These are phyloP conservation scores for Xenosphaeropsis pyriputrescens DNA, from an alignment of 2,329 filamentous ascomycete species.

Conservation along the genomic window DNA sequence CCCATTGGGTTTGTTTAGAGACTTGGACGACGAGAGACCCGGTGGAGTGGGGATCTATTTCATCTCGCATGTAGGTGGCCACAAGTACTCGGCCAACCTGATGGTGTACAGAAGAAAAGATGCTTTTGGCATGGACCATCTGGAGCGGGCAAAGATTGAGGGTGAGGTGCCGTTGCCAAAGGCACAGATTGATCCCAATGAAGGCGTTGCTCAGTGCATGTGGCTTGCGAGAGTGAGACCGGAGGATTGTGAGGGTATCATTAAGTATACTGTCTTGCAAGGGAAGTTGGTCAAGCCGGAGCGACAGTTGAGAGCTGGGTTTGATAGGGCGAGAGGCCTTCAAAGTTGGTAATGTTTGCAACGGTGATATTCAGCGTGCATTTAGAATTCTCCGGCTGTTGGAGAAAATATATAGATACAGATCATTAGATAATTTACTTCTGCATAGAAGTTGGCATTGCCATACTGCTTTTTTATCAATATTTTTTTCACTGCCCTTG, in stretches of 20 bases:
- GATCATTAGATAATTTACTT: too few species aligned
- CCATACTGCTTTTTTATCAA: too few species aligned
- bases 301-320: slow-evolving; percentile 74
- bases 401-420: too few species aligned
- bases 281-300: slow-evolving; percentile 90
- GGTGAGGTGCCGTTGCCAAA: slow-evolving; percentile 16
- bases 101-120: slow-evolving; percentile 61
- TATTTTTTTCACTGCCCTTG: too few species aligned
- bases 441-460: too few species aligned
- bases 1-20: slow-evolving; percentile 70
- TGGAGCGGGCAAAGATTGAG: slow-evolving; percentile 17
- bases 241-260: slow-evolving; percentile 85
- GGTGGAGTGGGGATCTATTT: slow-evolving; percentile 94
- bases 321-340: slow-evolving; percentile 67
- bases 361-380: too few species aligned
- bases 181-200: slow-evolving; percentile 14
- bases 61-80: slow-evolving; percentile 88
- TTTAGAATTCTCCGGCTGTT: too few species aligned
- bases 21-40: slow-evolving; percentile 75
- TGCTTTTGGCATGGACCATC: slow-evolving; percentile 17
- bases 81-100: slow-evolving; percentile 92
- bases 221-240: slow-evolving; percentile 79
- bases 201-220: slow-evolving; percentile 72
- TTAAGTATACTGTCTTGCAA: slow-evolving; percentile 78
- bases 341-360: slow-evolving; percentile 60